These are phyloP conservation scores for Avena insularis DNA, from an alignment of 176 grass and related monocot genomes.

Conservation along the genomic window DNA sequence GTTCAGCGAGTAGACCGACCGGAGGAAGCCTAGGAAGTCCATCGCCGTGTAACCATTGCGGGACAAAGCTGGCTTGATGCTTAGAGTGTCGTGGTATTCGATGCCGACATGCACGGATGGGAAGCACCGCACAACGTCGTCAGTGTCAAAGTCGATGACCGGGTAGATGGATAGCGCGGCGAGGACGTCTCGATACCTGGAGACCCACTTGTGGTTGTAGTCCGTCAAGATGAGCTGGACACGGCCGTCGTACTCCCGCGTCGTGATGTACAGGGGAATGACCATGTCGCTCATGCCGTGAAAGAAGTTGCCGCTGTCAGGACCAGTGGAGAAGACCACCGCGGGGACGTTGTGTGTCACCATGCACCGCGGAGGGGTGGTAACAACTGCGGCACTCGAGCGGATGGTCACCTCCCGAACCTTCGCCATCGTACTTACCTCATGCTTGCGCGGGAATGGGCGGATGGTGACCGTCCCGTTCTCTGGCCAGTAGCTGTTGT, in stretches of 20 bases:
- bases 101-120: conserved; percentile 48
- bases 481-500: neutral
- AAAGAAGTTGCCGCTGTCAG: conserved; percentile 23
- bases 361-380: no score
- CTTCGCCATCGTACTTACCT: conserved; percentile 32
- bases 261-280: conserved; percentile 61
- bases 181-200: conserved; percentile 48
- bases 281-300: conserved; percentile 67
- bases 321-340: no score
- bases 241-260: neutral
- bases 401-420: conserved; percentile 45
- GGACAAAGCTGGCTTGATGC: conserved; percentile 43
- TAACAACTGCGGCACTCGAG: neutral
- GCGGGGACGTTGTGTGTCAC: no score
- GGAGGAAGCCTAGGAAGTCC: no score
- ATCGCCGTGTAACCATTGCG: neutral
- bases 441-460: conserved; percentile 61
- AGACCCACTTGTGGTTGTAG: conserved; percentile 32
- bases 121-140: conserved; percentile 61
- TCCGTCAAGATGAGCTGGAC: conserved; percentile 51
- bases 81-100: conserved; percentile 52
- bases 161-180: conserved; percentile 43
- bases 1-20: conserved; percentile 17
- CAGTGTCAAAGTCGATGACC: conserved; percentile 54
- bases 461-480: conserved; percentile 35